These are phyloP conservation scores for Sindora glabra DNA, from an alignment of 306 rosid species.

Conservation along the genomic window DNA sequence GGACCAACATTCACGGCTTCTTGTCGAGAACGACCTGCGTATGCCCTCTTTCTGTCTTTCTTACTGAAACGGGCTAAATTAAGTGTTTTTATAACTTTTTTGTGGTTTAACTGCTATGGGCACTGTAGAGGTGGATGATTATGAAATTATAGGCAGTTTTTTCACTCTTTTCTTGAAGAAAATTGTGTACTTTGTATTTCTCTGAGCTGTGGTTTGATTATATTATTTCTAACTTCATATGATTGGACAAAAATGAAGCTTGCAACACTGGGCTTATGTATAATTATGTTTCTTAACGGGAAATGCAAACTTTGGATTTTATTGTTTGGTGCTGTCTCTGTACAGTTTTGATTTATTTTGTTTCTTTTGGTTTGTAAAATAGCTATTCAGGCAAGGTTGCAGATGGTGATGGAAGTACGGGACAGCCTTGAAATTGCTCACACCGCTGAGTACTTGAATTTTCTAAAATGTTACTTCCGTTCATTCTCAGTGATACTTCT, in stretches of 20 bases:
- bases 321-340: neutral
- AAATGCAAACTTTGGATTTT: neutral
- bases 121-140: neutral
- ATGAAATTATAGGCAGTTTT: neutral
- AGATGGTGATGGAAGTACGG: conserved; percentile 95
- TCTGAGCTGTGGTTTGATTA: neutral
- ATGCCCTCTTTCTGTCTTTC: conserved; percentile 17
- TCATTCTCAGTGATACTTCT: conserved; percentile 68
- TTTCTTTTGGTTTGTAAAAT: conserved; percentile 8
- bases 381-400: conserved; percentile 74
- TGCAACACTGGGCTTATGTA: neutral
- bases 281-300: neutral
- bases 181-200: neutral
- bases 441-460: conserved; percentile 94
- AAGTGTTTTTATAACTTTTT: neutral
- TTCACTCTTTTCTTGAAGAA: no score
- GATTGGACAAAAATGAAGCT: neutral
- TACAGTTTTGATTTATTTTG: neutral
- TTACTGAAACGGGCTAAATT: neutral
- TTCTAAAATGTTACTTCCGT: conserved; percentile 80
- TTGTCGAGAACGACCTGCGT: conserved; percentile 70
- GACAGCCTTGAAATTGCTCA: conserved; percentile 97
- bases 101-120: conserved; percentile 1
- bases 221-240: neutral
- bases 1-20: conserved; percentile 82